A percentile compares a stretch with the other conserved stretches of the same genome.
These are phyloP conservation scores for Saccharomycopsis fodiens DNA, from an alignment of 805 yeast species.

Conservation along the genomic window DNA sequence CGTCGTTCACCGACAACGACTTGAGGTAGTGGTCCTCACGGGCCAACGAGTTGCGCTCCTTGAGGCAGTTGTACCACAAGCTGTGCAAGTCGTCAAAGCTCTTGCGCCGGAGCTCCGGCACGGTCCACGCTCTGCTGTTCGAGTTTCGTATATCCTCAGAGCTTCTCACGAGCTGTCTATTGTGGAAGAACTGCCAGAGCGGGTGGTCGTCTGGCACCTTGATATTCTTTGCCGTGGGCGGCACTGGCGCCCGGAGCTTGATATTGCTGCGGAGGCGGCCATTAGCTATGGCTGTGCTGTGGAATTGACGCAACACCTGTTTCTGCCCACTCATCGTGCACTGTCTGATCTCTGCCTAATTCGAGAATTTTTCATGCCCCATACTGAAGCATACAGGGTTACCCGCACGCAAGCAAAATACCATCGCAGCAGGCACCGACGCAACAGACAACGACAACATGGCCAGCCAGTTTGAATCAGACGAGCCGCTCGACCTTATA, in stretches of 20 bases:
- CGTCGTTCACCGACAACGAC: constrained; percentile 21
- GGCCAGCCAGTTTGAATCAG: constrained; percentile 21
- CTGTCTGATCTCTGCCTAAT: not conserved
- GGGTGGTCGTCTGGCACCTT: constrained; percentile 82
- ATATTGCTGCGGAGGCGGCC: constrained; percentile 41
- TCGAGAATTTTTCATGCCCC: not conserved
- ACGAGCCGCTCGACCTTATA: constrained; percentile 88
- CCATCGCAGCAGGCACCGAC: not conserved
- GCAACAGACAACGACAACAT: not conserved
- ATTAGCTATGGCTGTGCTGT: constrained; percentile 29
- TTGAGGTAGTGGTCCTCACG: constrained; percentile 63
- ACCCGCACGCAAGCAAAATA: not conserved
- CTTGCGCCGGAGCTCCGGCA: constrained; percentile 84
- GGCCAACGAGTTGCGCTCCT: constrained; percentile 71
- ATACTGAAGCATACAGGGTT: not conserved
- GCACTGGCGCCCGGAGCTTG: constrained; percentile 69
- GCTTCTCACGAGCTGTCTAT: constrained; percentile 54
- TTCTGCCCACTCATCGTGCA: not conserved
- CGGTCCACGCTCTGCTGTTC: constrained; percentile 73
- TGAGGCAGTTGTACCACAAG: constrained; percentile 81
- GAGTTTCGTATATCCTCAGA: constrained; percentile 27
- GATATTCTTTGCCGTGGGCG: constrained; percentile 72
- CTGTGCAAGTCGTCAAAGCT: constrained; percentile 87
- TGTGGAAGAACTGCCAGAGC: constrained; percentile 82
- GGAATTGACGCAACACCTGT: constrained; percentile 24